Evolutionary conservation across 805 yeast species (phyloP), one percentile per base, ranked within the genome.

Genomic region (Osmozyma mogii): DNA sequence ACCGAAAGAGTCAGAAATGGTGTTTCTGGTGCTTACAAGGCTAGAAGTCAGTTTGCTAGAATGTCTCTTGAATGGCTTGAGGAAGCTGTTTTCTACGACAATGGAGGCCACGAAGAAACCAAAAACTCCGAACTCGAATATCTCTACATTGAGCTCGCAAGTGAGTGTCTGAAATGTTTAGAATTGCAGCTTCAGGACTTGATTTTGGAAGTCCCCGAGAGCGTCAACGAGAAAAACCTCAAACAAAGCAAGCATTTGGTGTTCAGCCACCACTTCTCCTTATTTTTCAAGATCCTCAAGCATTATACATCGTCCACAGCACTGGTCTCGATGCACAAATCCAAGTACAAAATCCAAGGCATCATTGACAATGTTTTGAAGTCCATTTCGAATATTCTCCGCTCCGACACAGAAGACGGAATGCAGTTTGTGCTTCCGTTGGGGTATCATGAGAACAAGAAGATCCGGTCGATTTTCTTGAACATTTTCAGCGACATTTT

Each of bases 381-480:
- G 14, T 75, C 83, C 13, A 60, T 84, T 28, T 75, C 87, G 2
- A 81, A 81, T 40, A 52, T 85, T 30, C 61, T 85, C 26, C 76
- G 72, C 41, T 68, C 84, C 4, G 85, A 85, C 44, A 75, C 79
- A 5, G 85, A 79, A 31, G 76, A 82, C 15, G 94, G 95, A 6
- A 58, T 85, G 43, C 75, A 74, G 30, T 74, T 72, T 50, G 85
- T 88, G 3, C 51, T 84, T 10, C 87, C 92, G 0, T 67, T 84
- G 49, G 92, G 94, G 0, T 83, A 76, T 44, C 84, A 84, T 43
- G 68, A 69, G 14, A 80, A 81, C 47, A 52, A 58, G 9, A 68
- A 75, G 30, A 76, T 84, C 17, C 61, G 92, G 36, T 61, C 78
- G 8, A 75, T 94, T 0, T 83, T 84, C 46, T 62, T 85, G 45